Evolutionary conservation across 768 basidiomycete species (phyloP), one percentile per base, ranked within the genome.

Genomic region (Gloeopeniophorella convolvens): DNA sequence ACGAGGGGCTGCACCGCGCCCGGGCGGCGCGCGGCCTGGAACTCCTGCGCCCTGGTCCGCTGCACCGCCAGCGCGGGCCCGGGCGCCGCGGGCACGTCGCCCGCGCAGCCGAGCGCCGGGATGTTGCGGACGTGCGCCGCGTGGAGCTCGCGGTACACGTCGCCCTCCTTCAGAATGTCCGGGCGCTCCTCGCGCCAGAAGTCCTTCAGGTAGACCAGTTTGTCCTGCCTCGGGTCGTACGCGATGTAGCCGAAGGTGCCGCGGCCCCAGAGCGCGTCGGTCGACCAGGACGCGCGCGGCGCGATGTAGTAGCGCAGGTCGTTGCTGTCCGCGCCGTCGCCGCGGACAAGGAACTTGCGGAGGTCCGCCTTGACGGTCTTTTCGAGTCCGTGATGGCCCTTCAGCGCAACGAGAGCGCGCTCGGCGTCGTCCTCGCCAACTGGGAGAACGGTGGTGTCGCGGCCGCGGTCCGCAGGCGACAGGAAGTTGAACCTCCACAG

Each of bases 131-230:
- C 43, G 15, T 32, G 9, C 9, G 31, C 43, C 23, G 4, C 15
- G 24, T 15, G n/a, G 16, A 48, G 27, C 7, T 15, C 16, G 12
- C 2, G 5, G 36, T 32, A 39, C 16, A 24, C 23, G 4, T 33
- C 10, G 36, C 13, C 18, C 28, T 48, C 37, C n/a, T 27, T 39
- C 18, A 8, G 28, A 5, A 47, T 27, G 0, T 37, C 35, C 9
- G 35, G 35, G 15, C 12, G 16, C 8, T 49, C 28, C 13, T 31
- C 33, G 5, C 43, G 27, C 43, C 43, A 45, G 11, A 31, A n/a
- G 43, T 45, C 43, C 43, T 45, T 45, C 20, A 50, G 20, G 10
- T 26, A 50, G 5, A 50, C 48, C 18, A 27, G 23, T 16, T 16
- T 15, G 13, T n/a, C 40, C 12, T 18, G 13, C 40, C 15, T 15